Evolutionary conservation across 176 grass and related monocot genomes (phyloP).

Genomic region (Oryza longistaminata): DNA sequence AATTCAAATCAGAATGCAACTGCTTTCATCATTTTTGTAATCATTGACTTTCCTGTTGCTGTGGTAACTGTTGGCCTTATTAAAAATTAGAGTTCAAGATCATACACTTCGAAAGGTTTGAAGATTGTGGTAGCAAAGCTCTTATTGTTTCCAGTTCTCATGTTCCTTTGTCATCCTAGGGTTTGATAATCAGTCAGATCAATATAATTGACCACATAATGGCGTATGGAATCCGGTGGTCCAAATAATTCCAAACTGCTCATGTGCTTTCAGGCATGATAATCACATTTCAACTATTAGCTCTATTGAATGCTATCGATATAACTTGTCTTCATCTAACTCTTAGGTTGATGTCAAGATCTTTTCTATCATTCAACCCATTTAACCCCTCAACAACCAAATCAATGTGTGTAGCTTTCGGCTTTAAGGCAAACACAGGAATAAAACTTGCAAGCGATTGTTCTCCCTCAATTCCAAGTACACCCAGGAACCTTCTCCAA

Average conservation of each 20-base stretch:
- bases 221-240: conserved; percentile 13
- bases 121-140: not conserved
- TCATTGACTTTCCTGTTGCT: conserved; percentile 11
- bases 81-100: conserved; percentile 4
- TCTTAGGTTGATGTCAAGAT: conserved; percentile 22
- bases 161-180: not conserved
- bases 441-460: conserved; percentile 38
- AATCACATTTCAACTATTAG: conserved; percentile 43
- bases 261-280: conserved; percentile 33
- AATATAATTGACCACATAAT: conserved; percentile 23
- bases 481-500: conserved; percentile 61
- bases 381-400: conserved; percentile 38
- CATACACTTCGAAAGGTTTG: conserved; percentile 26
- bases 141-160: conserved; percentile 16
- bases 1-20: conserved; percentile 16
- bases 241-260: conserved; percentile 28
- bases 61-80: conserved; percentile 18
- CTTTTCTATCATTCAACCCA: conserved; percentile 42
- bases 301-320: conserved; percentile 29
- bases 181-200: conserved; percentile 49
- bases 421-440: conserved; percentile 27
- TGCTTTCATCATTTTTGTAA: not conserved
- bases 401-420: conserved; percentile 1
- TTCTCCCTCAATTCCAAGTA: conserved; percentile 62
- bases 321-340: conserved; percentile 42